These are phyloP conservation scores for Endoconidiophora laricicola DNA, from an alignment of 2,329 filamentous ascomycete genomes.

Conservation along the genomic window DNA sequence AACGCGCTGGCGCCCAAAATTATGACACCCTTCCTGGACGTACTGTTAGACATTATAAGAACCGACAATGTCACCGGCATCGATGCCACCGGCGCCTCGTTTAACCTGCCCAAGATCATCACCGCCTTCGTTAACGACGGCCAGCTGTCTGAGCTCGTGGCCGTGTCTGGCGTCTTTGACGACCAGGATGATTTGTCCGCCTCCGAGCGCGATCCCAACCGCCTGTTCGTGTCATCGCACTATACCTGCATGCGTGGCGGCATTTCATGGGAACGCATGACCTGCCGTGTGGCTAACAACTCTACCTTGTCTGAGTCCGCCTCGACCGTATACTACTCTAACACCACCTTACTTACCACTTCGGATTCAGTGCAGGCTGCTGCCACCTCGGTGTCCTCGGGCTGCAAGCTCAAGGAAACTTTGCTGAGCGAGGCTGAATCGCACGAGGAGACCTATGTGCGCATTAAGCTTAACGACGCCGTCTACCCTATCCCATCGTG, in stretches of 20 bases:
- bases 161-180: conserved; percentile 45
- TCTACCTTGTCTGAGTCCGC: conserved; percentile 9
- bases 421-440: conserved; percentile 5
- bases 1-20: conserved; percentile 35
- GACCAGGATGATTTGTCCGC: conserved; percentile 31
- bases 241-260: conserved; percentile 49
- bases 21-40: conserved; percentile 44
- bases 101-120: conserved; percentile 38
- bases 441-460: conserved; percentile 29
- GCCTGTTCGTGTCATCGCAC: conserved; percentile 37
- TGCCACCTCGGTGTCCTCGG: conserved; percentile 8
- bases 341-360: conserved; percentile 9
- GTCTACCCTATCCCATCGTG: conserved; percentile 43
- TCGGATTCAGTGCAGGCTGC: not conserved
- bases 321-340: not conserved
- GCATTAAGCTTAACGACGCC: conserved; percentile 44
- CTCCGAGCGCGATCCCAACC: conserved; percentile 27
- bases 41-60: conserved; percentile 34
- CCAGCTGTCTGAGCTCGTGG: conserved; percentile 44
- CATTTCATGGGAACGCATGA: conserved; percentile 45
- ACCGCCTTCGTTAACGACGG: conserved; percentile 50
- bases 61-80: conserved; percentile 34
- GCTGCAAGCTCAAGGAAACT: conserved; percentile 8
- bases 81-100: conserved; percentile 27
- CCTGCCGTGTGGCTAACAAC: conserved; percentile 23